These are phyloP conservation scores for Andrographis paniculata DNA, from an alignment of 305 asterid species.

Conservation along the genomic window DNA sequence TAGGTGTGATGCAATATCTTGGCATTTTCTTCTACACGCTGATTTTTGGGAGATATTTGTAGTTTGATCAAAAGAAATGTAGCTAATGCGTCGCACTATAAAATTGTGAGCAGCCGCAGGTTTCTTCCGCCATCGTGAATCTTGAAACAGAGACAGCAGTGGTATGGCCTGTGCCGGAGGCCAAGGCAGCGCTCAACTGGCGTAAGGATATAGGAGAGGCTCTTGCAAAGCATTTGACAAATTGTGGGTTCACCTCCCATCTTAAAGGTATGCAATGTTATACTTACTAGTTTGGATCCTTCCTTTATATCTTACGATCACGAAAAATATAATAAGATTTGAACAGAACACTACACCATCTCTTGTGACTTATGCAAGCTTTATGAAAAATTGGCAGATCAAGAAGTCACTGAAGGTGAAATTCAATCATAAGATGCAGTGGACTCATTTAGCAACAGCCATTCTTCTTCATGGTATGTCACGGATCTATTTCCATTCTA, in stretches of 20 bases:
- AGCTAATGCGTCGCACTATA: slow-evolving; percentile 14
- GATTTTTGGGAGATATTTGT: neutral
- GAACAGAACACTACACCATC: neutral
- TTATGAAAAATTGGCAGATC: neutral
- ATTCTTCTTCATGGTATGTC: slow-evolving; percentile 68
- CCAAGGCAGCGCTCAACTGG: slow-evolving; percentile 72
- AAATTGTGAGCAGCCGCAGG: slow-evolving; percentile 67
- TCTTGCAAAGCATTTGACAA: slow-evolving; percentile 92
- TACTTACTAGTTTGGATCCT: slow-evolving; percentile 17
- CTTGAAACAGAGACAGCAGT: slow-evolving; percentile 89
- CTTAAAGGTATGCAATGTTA: slow-evolving; percentile 52
- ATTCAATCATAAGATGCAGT: slow-evolving; percentile 30
- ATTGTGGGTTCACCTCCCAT: slow-evolving; percentile 78
- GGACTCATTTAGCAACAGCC: slow-evolving; percentile 52
- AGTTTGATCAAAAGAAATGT: neutral
- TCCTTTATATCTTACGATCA: slow-evolving; percentile 14
- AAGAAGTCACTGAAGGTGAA: neutral
- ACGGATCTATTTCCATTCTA: slow-evolving; percentile 25
- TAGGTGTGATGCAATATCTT: too few relatives aligned
- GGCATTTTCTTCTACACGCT: too few relatives aligned
- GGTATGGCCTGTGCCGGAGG: slow-evolving; percentile 86
- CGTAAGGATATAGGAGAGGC: slow-evolving; percentile 75
- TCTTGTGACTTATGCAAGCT: neutral
- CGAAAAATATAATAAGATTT: too few relatives aligned
- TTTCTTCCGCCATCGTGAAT: slow-evolving; percentile 87